These are phyloP conservation scores for Veloboletus limbatus DNA, from an alignment of 1,284 basidiomycete species.

Conservation along the genomic window DNA sequence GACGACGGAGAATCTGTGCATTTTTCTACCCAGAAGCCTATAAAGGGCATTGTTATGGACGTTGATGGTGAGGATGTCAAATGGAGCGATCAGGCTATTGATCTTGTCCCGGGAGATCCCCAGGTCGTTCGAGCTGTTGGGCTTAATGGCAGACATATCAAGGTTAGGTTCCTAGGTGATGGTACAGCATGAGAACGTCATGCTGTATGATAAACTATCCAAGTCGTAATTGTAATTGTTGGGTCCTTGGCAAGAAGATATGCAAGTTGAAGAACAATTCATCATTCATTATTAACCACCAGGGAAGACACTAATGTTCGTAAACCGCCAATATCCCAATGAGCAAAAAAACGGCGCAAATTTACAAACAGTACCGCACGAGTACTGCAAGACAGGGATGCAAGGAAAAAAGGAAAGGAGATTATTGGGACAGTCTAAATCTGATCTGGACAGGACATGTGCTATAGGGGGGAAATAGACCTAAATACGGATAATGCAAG, in stretches of 20 bases:
- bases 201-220: constrained; percentile 1
- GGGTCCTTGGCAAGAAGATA: no score
- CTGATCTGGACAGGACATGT: constrained; percentile 19
- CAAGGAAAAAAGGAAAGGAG: constrained; percentile 15
- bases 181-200: constrained; percentile 50
- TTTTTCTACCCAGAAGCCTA: constrained; percentile 62
- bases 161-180: constrained; percentile 71
- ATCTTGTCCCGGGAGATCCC: constrained; percentile 80
- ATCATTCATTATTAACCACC: constrained; percentile 37
- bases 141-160: constrained; percentile 61
- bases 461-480: constrained; percentile 17
- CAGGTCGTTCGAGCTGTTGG: constrained; percentile 66
- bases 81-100: constrained; percentile 87
- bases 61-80: constrained; percentile 67
- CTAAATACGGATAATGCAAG: constrained; percentile 41
- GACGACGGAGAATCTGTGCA: constrained; percentile 60
- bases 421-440: constrained; percentile 36
- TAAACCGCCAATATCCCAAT: constrained; percentile 29
- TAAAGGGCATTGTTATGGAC: constrained; percentile 85
- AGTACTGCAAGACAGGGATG: constrained; percentile 24
- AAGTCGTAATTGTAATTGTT: no score
- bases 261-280: no score
- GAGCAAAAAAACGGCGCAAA: constrained; percentile 24
- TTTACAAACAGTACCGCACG: constrained; percentile 31
- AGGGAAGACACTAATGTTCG: constrained; percentile 37